Evolutionary conservation across 441 rosid species (phyloP), one percentile per base, ranked within the genome.

Genomic region (California macrophylla): DNA sequence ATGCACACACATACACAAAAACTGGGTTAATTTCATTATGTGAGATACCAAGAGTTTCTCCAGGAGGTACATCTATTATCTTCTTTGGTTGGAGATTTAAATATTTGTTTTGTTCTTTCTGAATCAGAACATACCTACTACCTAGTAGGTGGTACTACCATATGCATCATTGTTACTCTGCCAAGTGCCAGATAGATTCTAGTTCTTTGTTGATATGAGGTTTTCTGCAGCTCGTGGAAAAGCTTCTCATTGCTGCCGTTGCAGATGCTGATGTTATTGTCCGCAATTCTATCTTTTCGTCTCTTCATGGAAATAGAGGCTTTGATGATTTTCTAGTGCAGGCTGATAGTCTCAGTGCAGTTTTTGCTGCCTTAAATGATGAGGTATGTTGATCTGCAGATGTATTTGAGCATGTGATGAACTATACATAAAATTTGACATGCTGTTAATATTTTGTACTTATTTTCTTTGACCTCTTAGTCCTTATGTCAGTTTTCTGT

Each of bases 251-350:
- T 71, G 89, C 92, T 30, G 97, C 98, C 54, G 91, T 96, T 74
- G 97, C 96, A 10, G 99, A 96, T 83, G 97, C 97, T 82, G 98
- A 93, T 79, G 97, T 96, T 52, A 82, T 86, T 30, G 99, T 96
- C 77, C 96, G 99, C 65, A 86, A 83, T 82, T 91, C 99, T 36
- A 91, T 96, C 77, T 93, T 96, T 72, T 81, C 82, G 69, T 91
- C 89, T 73, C 85, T 96, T 67, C 84, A 87, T 78, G 82, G 78
- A 54, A 91, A 96, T 82, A 84, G 86, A 71, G 92, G 98, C 69
- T 89, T 90, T 78, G 99, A 96, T 85, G 98, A 90, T 75, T 91
- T 84, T 80, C 79, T 96, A 76, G 97, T 95, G n/a, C 99, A 93
- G 80, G 99, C 99, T 76, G 94, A 93, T 83, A 84, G 93, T 77